These are phyloP conservation scores for Hypoxylon sp. DNA, from an alignment of 2,329 filamentous ascomycete genomes.

Conservation along the genomic window DNA sequence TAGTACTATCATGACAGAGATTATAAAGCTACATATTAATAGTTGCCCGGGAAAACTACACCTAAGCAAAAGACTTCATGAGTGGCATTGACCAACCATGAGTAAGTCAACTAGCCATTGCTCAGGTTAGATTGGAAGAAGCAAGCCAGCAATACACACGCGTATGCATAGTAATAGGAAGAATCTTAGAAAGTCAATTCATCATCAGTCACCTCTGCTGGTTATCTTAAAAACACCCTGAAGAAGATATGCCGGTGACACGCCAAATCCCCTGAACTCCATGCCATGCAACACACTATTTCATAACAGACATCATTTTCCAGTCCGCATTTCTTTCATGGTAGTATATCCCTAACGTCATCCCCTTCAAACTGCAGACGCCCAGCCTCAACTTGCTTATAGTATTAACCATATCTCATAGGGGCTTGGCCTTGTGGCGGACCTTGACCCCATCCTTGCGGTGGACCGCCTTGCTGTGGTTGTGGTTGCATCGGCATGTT, in stretches of 20 bases:
- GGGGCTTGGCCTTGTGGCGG: conserved; percentile 41
- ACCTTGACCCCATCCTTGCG: conserved; percentile 26
- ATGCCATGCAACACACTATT: conserved; percentile 16
- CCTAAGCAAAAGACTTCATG: background rate
- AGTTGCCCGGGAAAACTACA: background rate
- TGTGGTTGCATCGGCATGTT: conserved; percentile 53
- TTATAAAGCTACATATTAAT: too few relatives aligned
- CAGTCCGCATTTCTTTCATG: conserved; percentile 1
- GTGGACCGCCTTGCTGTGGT: conserved; percentile 50
- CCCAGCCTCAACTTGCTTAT: background rate
- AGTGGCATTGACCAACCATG: background rate
- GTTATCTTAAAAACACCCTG: conserved; percentile 25
- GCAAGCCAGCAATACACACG: background rate
- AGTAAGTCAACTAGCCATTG: background rate
- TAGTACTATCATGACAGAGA: too few relatives aligned
- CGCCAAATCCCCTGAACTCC: conserved; percentile 28
- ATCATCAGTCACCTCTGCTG: conserved; percentile 11
- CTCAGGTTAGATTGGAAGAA: background rate
- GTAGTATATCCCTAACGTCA: background rate
- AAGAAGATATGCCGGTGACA: conserved; percentile 27
- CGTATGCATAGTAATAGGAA: background rate
- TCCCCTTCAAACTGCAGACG: background rate
- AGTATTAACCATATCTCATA: conserved; percentile 44
- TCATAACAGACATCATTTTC: conserved; percentile 3
- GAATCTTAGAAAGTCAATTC: conserved; percentile 8